phyloP scores from a whole-genome alignment of 2,329 filamentous ascomycete species.

The Hortaea werneckii region DNA sequence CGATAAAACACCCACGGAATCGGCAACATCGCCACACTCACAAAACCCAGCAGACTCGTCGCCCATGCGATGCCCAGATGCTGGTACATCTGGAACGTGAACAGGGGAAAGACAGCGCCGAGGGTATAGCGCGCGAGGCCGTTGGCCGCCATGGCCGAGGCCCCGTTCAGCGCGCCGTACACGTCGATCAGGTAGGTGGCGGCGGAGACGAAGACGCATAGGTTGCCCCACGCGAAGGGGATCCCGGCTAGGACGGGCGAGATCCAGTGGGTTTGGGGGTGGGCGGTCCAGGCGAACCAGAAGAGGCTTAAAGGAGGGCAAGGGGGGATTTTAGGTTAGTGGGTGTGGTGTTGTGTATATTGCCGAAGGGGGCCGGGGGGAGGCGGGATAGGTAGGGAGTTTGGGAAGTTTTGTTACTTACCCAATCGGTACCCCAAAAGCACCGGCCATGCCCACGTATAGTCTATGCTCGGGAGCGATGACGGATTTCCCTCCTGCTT shows the following conservation, averaged over 20 bases:
- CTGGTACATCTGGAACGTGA: slow-evolving; percentile 40
- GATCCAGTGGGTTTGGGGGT: slow-evolving; percentile 29
- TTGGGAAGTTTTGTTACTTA: slow-evolving; percentile 6
- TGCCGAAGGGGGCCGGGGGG: neutral
- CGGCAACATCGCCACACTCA: slow-evolving; percentile 28
- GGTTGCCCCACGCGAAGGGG: slow-evolving; percentile 23
- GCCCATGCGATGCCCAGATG: slow-evolving; percentile 34
- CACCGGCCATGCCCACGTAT: slow-evolving; percentile 26
- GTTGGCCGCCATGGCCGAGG: slow-evolving; percentile 51
- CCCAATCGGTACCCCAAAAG: slow-evolving; percentile 23
- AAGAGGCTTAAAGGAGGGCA: slow-evolving; percentile 17
- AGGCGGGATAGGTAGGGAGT: neutral
- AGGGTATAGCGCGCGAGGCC: slow-evolving; percentile 47
- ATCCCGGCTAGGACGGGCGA: slow-evolving; percentile 25
- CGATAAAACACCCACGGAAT: slow-evolving; percentile 29
- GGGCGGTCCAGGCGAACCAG: slow-evolving; percentile 31
- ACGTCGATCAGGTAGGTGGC: slow-evolving; percentile 45
- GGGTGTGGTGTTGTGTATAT: slow-evolving; percentile 1
- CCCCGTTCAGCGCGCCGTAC: slow-evolving; percentile 46
- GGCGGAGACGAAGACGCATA: slow-evolving; percentile 24
- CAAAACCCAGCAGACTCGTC: slow-evolving; percentile 32
- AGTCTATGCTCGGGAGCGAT: slow-evolving; percentile 27
- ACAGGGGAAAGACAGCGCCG: slow-evolving; percentile 49
- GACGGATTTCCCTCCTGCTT: slow-evolving; percentile 16
- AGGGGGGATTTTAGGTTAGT: no score